Conservation (phyloP, 352 stramenopile genomes). For the Aphanomyces invadans region DNA sequence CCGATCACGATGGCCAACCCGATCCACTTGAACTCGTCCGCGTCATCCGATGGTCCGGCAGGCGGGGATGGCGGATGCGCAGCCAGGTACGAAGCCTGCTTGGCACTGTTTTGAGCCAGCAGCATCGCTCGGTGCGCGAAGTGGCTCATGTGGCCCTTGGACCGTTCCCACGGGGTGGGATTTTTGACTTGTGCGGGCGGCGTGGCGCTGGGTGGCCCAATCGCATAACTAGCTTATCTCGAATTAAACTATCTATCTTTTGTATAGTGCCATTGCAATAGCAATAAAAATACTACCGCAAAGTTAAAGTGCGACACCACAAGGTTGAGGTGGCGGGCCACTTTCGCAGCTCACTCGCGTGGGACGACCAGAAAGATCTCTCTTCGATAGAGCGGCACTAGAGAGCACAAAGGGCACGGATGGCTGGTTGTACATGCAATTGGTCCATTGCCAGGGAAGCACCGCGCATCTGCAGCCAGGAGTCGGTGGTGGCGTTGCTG, state of each 20-base stretch:
- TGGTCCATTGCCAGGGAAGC: no score
- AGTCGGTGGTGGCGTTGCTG: no score
- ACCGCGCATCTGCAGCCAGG: no score
- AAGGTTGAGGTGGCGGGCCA: no score
- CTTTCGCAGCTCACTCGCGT: no score
- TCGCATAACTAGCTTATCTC: neutral
- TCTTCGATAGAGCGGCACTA: no score
- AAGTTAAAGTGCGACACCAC: no score
- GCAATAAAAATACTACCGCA: no score
- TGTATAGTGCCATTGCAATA: no score
- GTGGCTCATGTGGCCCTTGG: neutral
- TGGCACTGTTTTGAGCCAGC: neutral
- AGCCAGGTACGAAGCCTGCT: neutral
- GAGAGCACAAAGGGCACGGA: no score
- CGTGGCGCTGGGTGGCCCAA: neutral
- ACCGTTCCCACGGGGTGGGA: neutral
- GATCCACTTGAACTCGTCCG: slow-evolving; percentile 71
- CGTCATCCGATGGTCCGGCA: neutral
- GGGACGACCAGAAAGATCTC: no score
- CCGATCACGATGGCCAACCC: slow-evolving; percentile 66
- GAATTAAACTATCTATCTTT: neutral
- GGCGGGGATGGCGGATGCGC: neutral
- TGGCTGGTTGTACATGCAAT: no score
- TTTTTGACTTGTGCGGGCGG: neutral
- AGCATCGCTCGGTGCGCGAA: neutral